Evolutionary conservation across 768 basidiomycete species (phyloP), one percentile per base, ranked within the genome.

Genomic region (Trametes maxima): DNA sequence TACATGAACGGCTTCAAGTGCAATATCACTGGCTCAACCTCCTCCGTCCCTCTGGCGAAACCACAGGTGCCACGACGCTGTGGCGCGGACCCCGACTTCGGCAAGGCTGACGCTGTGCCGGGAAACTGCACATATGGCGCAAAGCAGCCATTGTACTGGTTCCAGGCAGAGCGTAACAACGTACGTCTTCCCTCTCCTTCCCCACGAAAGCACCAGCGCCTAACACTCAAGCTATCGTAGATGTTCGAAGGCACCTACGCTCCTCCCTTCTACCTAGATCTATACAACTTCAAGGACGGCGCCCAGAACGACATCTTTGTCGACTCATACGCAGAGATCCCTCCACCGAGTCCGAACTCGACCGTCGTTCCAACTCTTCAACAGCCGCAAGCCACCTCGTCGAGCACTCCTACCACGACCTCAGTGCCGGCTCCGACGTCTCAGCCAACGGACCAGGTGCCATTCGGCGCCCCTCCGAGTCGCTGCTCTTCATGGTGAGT

Each of bases 1-100:
- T 90, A 88, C 72, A 89, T 89, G 87, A 90, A 84, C 52, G 87
- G 85, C 11, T 90, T 89, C 79, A 80, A 80, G 59, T 90, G 89
- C 74, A 80, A 82, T 53, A 70, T 89, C 51, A 84, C 83, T 0
- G 75, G 76, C 25, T 76, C 84, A 1, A 82, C 79, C 0, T 85
- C 85, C 4, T 77, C 63, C 21, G 79, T 81, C 3, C 70, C 80
- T 3, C 73, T 88, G 17, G 86, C 86, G 0, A 76, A 78, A 19
- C 72, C 87, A 25, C 76, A 85, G 60, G 72, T 89, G 11, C 75
- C 89, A 17, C 80, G 85, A n/a, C 82, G 88, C 33, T 91, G 89
- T 60, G 87, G 86, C 0, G 77, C 79, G 5, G 87, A 92, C 60
- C 77, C 79, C 0, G 67, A 69, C 0, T 81, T 82, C 66, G 69